These are phyloP conservation scores for Ogataea methylovora DNA, from an alignment of 805 yeast genomes.

Conservation along the genomic window DNA sequence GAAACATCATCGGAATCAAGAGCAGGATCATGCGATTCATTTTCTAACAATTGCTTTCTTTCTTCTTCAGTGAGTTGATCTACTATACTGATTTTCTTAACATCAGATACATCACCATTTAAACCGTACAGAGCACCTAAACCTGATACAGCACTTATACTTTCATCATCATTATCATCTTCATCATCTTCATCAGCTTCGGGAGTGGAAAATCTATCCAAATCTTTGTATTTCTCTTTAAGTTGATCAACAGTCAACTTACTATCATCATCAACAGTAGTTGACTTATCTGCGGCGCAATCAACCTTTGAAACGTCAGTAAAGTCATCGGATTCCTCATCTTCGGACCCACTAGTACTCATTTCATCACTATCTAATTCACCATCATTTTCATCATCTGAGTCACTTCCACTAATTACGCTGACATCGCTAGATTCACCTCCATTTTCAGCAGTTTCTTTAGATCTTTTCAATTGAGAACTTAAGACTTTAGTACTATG, in stretches of 20 bases:
- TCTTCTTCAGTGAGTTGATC: conserved; percentile 21
- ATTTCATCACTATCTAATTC: conserved; percentile 19
- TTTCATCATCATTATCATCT: conserved; percentile 11
- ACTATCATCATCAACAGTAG: conserved; percentile 32
- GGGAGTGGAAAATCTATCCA: conserved; percentile 19
- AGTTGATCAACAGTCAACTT: conserved; percentile 49
- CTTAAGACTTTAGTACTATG: conserved; percentile 87
- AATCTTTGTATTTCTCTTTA: conserved; percentile 44
- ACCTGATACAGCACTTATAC: conserved; percentile 3
- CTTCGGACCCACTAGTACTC: conserved; percentile 11
- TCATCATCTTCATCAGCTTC: conserved; percentile 8
- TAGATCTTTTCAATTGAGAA: conserved; percentile 49
- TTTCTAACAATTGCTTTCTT: conserved; percentile 10
- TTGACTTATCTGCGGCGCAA: conserved; percentile 8
- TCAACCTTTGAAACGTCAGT: conserved; percentile 3
- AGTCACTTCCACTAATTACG: conserved; percentile 13
- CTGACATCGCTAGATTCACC: conserved; percentile 13
- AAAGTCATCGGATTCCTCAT: conserved; percentile 6
- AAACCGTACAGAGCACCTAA: conserved; percentile 25
- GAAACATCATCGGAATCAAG: conserved; percentile 8
- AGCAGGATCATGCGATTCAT: conserved; percentile 11
- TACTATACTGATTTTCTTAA: conserved; percentile 10
- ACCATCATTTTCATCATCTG: conserved; percentile 12
- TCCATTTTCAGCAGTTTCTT: neutral
- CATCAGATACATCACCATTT: conserved; percentile 11